These are phyloP conservation scores for Rutstroemia sp. DNA, from an alignment of 2,329 filamentous ascomycete genomes.

Conservation along the genomic window DNA sequence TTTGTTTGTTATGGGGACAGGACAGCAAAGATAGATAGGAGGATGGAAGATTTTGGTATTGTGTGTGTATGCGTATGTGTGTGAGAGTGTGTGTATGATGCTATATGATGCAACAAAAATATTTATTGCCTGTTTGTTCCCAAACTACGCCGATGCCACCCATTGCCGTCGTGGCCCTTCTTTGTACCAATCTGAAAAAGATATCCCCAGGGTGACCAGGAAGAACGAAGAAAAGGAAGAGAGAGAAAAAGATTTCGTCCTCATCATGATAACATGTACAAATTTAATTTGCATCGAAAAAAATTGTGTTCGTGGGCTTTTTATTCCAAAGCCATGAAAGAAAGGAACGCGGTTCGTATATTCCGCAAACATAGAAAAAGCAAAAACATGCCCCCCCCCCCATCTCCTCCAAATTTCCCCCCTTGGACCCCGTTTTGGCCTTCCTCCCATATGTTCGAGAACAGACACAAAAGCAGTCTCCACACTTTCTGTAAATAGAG, in stretches of 20 bases:
- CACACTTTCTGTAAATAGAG: too few species aligned
- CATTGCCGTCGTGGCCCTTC: conserved; percentile 2
- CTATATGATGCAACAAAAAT: too few species aligned
- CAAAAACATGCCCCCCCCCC: background rate
- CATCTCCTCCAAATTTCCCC: background rate
- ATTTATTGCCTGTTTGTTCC: too few species aligned
- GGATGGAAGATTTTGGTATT: too few species aligned
- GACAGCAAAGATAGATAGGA: too few species aligned
- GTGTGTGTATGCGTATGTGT: too few species aligned
- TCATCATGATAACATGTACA: conserved; percentile 3
- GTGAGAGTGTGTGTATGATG: too few species aligned
- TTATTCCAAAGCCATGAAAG: background rate
- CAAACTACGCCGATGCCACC: background rate
- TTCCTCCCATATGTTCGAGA: too few species aligned
- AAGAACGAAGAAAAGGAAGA: too few species aligned
- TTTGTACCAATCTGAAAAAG: conserved; percentile 2
- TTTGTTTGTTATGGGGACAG: too few species aligned
- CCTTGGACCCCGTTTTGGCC: too few species aligned
- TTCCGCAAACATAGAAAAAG: background rate
- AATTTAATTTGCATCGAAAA: background rate
- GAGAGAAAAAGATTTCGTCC: background rate
- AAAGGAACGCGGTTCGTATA: background rate
- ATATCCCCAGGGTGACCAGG: background rate
- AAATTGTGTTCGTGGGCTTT: background rate
- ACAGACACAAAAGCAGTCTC: too few species aligned